Base-by-base conservation (phyloP, 2,329 filamentous ascomycete species). In the Diplocarpon mali region DNA sequence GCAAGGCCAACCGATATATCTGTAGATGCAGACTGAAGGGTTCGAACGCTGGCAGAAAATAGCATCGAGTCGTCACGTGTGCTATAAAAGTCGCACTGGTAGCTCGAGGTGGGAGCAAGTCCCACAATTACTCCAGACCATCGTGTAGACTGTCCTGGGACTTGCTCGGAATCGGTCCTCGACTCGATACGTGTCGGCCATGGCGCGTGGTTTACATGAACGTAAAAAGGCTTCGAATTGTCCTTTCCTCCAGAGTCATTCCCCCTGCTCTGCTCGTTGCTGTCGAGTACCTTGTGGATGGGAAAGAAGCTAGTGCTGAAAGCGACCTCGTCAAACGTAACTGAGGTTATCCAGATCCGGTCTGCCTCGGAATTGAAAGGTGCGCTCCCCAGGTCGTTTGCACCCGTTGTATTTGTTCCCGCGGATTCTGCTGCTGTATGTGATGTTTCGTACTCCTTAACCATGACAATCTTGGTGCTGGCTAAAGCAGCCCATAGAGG, bases 391-490 rank as follows among this genome's bases (percentile, higher is more conserved):
- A 86, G 72, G 64, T 85, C 83, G 65, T 86, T 80, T 60, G 83
- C 79, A 59, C 86, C 82, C 59, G 80, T 85, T 56, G 80, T 79
- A 60, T 85, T 82, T 54, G 83, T 80, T 58, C 82, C 82, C 28
- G 76, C 78, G 40, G 80, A 82, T 65, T 88, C 84, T 44, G 77
- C 76, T 48, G 82, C 75, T 46, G 81, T 79, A 62, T 85, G 80
- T 53, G 85, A 90, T 62, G 93, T 76, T 66, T 88, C 83, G 57
- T 86, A 85, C 65, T 88, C 89, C 68, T 94, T 92, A 60, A 93
- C 81, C 67, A 95, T 87, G 57, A 92, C 90, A 62, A 95, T 89
- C 72, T 95, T 95, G 60, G 89, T 95, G 67, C 87, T 95, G 41
- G 89, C 89, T 56, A 95, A 76, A 38, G 89, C 89, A 52, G 89